Base-by-base conservation (phyloP, 495 filamentous ascomycete species). In the Astrothelium subdiscretum region DNA sequence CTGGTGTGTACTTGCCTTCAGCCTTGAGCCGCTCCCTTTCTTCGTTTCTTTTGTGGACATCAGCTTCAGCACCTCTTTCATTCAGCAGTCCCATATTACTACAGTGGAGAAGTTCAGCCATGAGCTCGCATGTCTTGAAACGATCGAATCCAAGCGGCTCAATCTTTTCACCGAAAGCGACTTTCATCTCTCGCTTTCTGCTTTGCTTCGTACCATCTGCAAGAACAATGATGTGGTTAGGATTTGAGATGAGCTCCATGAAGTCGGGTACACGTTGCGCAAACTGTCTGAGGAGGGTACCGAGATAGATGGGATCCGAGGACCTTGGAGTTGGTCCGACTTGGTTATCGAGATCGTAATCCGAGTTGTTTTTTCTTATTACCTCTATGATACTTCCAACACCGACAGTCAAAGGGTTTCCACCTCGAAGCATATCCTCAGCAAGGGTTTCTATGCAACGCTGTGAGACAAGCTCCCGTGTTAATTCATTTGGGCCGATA, bases 11-110 rank as follows among this genome's bases (percentile, higher is more conserved):
- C 63, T 78, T 80, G 15, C 89, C 91, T 65, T 92, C 88, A 2
- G 78, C 80, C 61, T 87, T 85, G 62, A 97, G 75, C 38, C 81
- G 80, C 63, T 92, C 89, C 29, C 94, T 84, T 66, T 96, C 91
- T 12, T 79, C 77, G 71, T 99, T 90, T 59, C 95, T 81, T 44
- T 85, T 79, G 66, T 80, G 85, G 32, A 97, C 88, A 65, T 95
- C 87, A 57, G 88, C 83, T 68, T 99, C 94, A 32, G 90, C 91
- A 26, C 95, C 95, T 18, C 85, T 78, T 72, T 97, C 92, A 68
- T 99, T 99, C 60, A 99, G 77, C 57, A 99, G 78, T 8, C 87
- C 91, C 94, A 99, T 99, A 69, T 99, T 99, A 75, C 95, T 97
- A 75, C 94, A 99, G 70, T 99, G 94, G 35, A 99, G 75, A 51